Conservation (phyloP, 768 basidiomycete species). For the Termitomyces sp. region DNA sequence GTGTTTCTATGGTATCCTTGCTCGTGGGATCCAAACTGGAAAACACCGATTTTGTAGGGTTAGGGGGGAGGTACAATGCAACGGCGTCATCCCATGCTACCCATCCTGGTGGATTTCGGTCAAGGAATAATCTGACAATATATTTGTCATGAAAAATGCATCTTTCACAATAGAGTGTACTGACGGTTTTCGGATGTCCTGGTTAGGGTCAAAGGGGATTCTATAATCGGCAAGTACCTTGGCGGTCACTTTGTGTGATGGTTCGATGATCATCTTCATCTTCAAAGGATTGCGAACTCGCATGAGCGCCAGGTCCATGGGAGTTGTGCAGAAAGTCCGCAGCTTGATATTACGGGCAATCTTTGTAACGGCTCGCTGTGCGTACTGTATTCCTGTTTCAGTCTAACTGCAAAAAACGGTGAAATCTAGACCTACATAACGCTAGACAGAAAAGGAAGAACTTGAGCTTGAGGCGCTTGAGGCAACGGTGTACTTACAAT, state of each 20-base stretch:
- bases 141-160: neutral
- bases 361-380: slow-evolving; percentile 74
- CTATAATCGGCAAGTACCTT: slow-evolving; percentile 53
- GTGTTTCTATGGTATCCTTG: slow-evolving; percentile 39
- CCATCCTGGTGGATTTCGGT: slow-evolving; percentile 62
- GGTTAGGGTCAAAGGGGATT: slow-evolving; percentile 34
- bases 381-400: slow-evolving; percentile 37
- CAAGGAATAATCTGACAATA: slow-evolving; percentile 40
- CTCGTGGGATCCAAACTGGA: slow-evolving; percentile 55
- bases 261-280: slow-evolving; percentile 39
- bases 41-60: slow-evolving; percentile 43
- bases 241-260: slow-evolving; percentile 45
- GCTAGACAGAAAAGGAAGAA: slow-evolving; percentile 26
- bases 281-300: slow-evolving; percentile 66
- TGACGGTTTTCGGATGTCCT: slow-evolving; percentile 36
- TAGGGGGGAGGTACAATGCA: slow-evolving; percentile 41
- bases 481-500: slow-evolving; percentile 40
- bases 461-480: neutral
- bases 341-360: slow-evolving; percentile 73
- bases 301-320: slow-evolving; percentile 55
- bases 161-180: slow-evolving; percentile 14
- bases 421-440: slow-evolving; percentile 41
- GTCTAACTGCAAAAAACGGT: neutral
- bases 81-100: slow-evolving; percentile 50
- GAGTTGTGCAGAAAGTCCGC: slow-evolving; percentile 56